Evolutionary conservation across 257 asterid species (phyloP), one percentile per base, ranked within the genome.

Genomic region (Fraxinus anomala): DNA sequence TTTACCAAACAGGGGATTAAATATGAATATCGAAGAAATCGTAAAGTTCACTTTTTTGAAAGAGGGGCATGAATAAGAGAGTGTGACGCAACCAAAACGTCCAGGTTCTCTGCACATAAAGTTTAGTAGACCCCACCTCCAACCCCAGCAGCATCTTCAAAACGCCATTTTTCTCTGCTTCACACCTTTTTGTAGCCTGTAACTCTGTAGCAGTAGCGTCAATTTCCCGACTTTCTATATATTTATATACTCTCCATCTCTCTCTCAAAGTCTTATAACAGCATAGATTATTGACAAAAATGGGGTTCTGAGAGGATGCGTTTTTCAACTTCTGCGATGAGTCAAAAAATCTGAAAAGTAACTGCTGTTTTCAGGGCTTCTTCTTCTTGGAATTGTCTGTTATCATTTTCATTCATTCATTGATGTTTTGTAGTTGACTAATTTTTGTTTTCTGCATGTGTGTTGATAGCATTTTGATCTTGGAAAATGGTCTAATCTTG

Each of bases 21-120:
- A 33, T 31, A 31, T 31, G 31, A 30, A 3, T 3, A 31, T 31
- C 4, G 33, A 31, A 31, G 33, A 31, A 31, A 31, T 31, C 4
- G 33, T 31, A 31, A 33, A 36, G 39, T n/a, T 56, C 26, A 56
- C 28, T 56, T 56, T 49, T 56, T 19, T 56, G 28, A n/a, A 4
- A 8, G 5, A 7, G 30, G 44, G 44, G 44, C 44, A 51, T 17
- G 61, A 68, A 16, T 14, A 30, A 11, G 6, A 13, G 17, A 31
- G 37, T 6, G 13, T 1, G 44, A 8, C 2, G 26, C 8, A 17
- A 37, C 2, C 30, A 17, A 72, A 44, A 42, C 80, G 98, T 93
- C 98, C 63, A 93, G 88, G 96, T 93, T 90, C 98, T 86, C 91
- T 86, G 88, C 93, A 91, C 88, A 89, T 89, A 85, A 82, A 40